Percentiles rank a stretch among this genome's conserved stretches.
These are phyloP conservation scores for Alternaria novae-zelandiae DNA, from an alignment of 2,329 filamentous ascomycete species.

Conservation along the genomic window DNA sequence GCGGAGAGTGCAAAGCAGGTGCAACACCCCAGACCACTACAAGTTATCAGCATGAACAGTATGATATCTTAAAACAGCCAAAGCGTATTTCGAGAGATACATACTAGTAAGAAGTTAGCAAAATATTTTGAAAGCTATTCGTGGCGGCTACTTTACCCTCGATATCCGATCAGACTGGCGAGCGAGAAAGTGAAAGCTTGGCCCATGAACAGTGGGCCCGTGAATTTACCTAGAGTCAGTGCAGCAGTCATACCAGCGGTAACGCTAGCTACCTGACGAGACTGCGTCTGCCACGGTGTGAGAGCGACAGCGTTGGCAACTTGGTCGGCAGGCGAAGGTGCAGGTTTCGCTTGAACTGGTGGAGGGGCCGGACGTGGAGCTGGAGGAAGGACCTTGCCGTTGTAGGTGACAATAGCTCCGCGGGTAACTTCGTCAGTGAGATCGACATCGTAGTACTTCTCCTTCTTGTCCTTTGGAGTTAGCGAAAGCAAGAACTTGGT, in stretches of 20 bases:
- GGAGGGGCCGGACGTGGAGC: slow-evolving; percentile 72
- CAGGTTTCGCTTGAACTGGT: slow-evolving; percentile 58
- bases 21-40: slow-evolving; percentile 83
- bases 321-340: slow-evolving; percentile 41
- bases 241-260: slow-evolving; percentile 79
- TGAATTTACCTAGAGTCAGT: slow-evolving; percentile 79
- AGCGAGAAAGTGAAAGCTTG: slow-evolving; percentile 86
- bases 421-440: slow-evolving; percentile 84
- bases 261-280: slow-evolving; percentile 75
- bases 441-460: slow-evolving; percentile 81
- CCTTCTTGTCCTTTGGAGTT: slow-evolving; percentile 74
- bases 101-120: background rate
- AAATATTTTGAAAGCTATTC: background rate
- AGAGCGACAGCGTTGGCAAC: slow-evolving; percentile 68
- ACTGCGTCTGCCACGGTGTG: slow-evolving; percentile 82
- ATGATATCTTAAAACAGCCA: background rate
- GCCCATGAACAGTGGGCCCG: slow-evolving; percentile 81
- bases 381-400: slow-evolving; percentile 77
- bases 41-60: background rate
- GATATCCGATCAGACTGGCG: slow-evolving; percentile 84
- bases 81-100: background rate
- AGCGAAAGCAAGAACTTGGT: slow-evolving; percentile 87
- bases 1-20: slow-evolving; percentile 82
- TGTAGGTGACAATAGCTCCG: slow-evolving; percentile 80
- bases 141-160: slow-evolving; percentile 39